Evolutionary conservation across 139 green algal species (phyloP), one percentile per base, ranked within the genome.

Genomic region (Chlorella ohadii): DNA sequence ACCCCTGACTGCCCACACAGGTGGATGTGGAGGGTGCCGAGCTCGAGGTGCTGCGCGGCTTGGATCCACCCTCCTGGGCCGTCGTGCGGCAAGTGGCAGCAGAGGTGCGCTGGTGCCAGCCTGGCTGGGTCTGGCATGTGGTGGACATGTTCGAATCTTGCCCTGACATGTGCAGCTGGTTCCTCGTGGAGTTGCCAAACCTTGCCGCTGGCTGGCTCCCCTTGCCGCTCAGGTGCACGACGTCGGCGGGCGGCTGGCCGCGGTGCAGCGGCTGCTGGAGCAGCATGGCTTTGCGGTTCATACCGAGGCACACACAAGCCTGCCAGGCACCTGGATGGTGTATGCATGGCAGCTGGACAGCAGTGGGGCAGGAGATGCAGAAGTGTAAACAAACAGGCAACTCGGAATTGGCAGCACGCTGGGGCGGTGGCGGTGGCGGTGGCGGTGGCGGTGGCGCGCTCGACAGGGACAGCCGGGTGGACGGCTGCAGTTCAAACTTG

Each of bases 11-110:
- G 9, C 31, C 44, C 5, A 31, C 16, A 47, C 77, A 89, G 86
- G 67, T 89, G 1, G 87, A 91, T 83, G 87, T 89, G 13, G 87
- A 91, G 51, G 87, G 87, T 0, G 63, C 34, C 12, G 87, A 91
- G 80, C 47, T 85, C 61, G 68, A 86, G 64, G 75, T 87, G 25
- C 76, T 91, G 63, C 81, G 77, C 3, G 87, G 87, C 27, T 67
- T 88, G n/a, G 75, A 72, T 1, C 3, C 28, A 0, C 13, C 70
- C 20, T 34, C 66, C 36, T 89, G 84, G 87, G 13, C 59, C 28
- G 1, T n/a, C 15, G 83, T 82, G 25, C n/a, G 56, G 9, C 87
- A 90, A 76, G 78, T 88, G 13, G 71, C 83, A 4, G 33, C 63
- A 31, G 86, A 87, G 59, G 82, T 89, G 65, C 27, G 76, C 2